A percentile compares a stretch with the other conserved stretches of the same genome.
Evolutionary conservation across 495 filamentous ascomycete species (phyloP).

Genomic region (Daldinia bambusicola): DNA sequence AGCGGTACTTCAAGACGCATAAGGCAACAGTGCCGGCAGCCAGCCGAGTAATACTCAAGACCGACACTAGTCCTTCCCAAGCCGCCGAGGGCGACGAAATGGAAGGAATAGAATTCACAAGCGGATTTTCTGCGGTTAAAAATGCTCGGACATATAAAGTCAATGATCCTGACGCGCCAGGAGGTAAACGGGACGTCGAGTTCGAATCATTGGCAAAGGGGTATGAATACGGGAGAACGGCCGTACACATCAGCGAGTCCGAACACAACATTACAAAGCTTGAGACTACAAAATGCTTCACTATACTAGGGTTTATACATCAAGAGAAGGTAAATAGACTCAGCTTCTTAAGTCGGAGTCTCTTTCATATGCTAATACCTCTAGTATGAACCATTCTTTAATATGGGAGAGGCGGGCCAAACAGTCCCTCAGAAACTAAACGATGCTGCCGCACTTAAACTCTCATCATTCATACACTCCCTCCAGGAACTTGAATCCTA

Average conservation of each 20-base stretch:
- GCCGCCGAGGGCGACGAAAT: slow-evolving; percentile 58
- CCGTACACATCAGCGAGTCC: slow-evolving; percentile 84
- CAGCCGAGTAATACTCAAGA: slow-evolving; percentile 73
- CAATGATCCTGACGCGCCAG: slow-evolving; percentile 73
- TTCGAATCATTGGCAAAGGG: slow-evolving; percentile 89
- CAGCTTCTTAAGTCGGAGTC: not conserved
- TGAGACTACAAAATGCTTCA: slow-evolving; percentile 76
- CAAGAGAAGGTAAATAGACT: slow-evolving; percentile 70
- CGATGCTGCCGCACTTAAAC: slow-evolving; percentile 76
- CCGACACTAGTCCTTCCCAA: slow-evolving; percentile 52
- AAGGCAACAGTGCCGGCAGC: slow-evolving; percentile 77
- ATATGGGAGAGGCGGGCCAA: slow-evolving; percentile 79
- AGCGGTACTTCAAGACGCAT: slow-evolving; percentile 87
- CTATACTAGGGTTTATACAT: slow-evolving; percentile 87
- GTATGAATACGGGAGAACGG: slow-evolving; percentile 92
- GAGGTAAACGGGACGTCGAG: slow-evolving; percentile 85
- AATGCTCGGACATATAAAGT: slow-evolving; percentile 82
- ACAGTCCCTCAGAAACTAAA: slow-evolving; percentile 79
- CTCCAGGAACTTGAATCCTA: slow-evolving; percentile 87
- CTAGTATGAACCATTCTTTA: slow-evolving; percentile 85
- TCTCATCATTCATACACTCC: slow-evolving; percentile 91
- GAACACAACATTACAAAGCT: slow-evolving; percentile 85
- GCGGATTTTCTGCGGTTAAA: slow-evolving; percentile 71
- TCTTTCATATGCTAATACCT: slow-evolving; percentile 24
- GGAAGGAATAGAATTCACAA: slow-evolving; percentile 56